Evolutionary conservation across 371 early-diverging fungal genomes (phyloP).

Genomic region (Choanephora cucurbitarum): DNA sequence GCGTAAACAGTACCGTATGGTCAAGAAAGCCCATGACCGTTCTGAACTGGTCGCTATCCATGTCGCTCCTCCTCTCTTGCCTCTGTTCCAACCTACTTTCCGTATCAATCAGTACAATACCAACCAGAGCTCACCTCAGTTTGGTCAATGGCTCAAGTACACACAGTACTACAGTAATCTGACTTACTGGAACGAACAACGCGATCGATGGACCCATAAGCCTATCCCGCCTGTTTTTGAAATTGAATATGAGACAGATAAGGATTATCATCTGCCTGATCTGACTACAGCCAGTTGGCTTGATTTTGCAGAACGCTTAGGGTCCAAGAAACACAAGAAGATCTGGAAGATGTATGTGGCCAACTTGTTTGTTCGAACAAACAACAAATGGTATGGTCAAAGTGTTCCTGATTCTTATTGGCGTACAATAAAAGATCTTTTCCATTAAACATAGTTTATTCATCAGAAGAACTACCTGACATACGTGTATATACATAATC

Average conservation of each 20-base stretch:
- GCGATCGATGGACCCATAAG: neutral
- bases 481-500: slow-evolving; percentile 74
- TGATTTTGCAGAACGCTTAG: slow-evolving; percentile 35
- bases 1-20: slow-evolving; percentile 29
- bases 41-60: slow-evolving; percentile 52
- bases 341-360: slow-evolving; percentile 23
- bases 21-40: slow-evolving; percentile 33
- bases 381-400: slow-evolving; percentile 30
- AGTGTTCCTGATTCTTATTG: slow-evolving; percentile 4
- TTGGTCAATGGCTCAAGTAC: slow-evolving; percentile 23
- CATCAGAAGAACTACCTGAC: too few relatives aligned
- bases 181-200: slow-evolving; percentile 19
- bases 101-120: slow-evolving; percentile 61
- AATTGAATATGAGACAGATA: slow-evolving; percentile 55
- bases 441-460: too few relatives aligned
- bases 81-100: slow-evolving; percentile 68
- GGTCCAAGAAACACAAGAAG: slow-evolving; percentile 12
- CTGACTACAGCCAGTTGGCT: slow-evolving; percentile 51
- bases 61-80: slow-evolving; percentile 70
- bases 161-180: slow-evolving; percentile 24
- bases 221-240: slow-evolving; percentile 32
- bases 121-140: slow-evolving; percentile 5
- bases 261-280: slow-evolving; percentile 61
- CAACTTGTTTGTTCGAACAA: slow-evolving; percentile 34
- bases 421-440: too few relatives aligned